A percentile compares a stretch with the other conserved stretches of the same genome.
Evolutionary conservation across 306 rosid species (phyloP).

Genomic region (Trifolium repens): DNA sequence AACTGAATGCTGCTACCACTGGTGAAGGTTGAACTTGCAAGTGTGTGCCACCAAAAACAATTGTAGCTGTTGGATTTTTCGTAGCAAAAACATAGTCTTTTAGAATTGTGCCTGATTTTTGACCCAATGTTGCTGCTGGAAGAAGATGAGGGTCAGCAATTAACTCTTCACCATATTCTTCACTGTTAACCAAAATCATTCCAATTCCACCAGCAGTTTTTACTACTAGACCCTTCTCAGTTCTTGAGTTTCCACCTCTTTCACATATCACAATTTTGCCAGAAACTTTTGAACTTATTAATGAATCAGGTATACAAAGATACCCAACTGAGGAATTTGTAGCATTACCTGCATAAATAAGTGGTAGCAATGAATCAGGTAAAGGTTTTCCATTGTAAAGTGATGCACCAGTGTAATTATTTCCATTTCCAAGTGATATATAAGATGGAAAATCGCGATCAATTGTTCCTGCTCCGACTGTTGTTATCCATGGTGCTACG

Average conservation of each 20-base stretch:
- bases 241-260: conserved; percentile 78
- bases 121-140: conserved; percentile 74
- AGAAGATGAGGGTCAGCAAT: conserved; percentile 77
- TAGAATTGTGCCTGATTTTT: conserved; percentile 56
- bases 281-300: conserved; percentile 54
- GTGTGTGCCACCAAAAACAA: conserved; percentile 57
- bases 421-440: conserved; percentile 64
- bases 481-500: conserved; percentile 86
- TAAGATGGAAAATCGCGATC: conserved; percentile 82
- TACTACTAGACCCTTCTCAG: conserved; percentile 71
- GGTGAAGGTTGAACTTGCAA: conserved; percentile 84
- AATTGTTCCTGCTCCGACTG: conserved; percentile 90
- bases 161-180: conserved; percentile 75
- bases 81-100: conserved; percentile 55
- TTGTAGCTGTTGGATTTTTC: conserved; percentile 63
- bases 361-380: conserved; percentile 51
- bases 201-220: conserved; percentile 80
- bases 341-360: conserved; percentile 60
- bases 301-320: conserved; percentile 53
- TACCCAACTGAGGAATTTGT: conserved; percentile 55
- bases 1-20: conserved; percentile 85
- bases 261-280: conserved; percentile 87
- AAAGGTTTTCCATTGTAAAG: conserved; percentile 64
- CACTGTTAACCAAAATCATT: conserved; percentile 77
- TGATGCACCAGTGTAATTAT: conserved; percentile 62